Evolutionary conservation across 805 yeast genomes (phyloP).

Genomic region (Millerozyma acaciae): DNA sequence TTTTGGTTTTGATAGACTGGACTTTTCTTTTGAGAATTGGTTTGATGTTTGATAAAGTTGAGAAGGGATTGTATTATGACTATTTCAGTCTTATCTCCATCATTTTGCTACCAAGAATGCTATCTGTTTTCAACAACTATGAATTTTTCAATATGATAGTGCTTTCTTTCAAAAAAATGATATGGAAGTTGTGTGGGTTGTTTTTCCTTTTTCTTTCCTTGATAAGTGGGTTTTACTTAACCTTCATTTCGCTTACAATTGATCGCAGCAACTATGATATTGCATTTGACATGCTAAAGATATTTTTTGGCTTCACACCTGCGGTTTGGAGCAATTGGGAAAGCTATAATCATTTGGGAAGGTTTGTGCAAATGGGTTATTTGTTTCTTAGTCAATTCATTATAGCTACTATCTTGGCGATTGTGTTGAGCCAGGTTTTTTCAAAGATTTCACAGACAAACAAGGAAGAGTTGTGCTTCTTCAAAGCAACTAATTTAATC

Average conservation of each 20-base stretch:
- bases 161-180: constrained; percentile 49
- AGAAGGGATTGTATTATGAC: constrained; percentile 22
- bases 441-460: constrained; percentile 29
- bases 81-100: constrained; percentile 44
- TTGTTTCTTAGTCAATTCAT: constrained; percentile 53
- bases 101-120: constrained; percentile 45
- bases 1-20: constrained; percentile 35
- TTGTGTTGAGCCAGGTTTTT: constrained; percentile 45
- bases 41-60: constrained; percentile 11
- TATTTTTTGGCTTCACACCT: constrained; percentile 57
- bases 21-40: constrained; percentile 24
- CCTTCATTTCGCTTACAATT: constrained; percentile 46
- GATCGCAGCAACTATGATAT: constrained; percentile 41
- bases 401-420: constrained; percentile 51
- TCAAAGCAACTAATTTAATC: constrained; percentile 35
- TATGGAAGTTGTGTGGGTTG: constrained; percentile 46
- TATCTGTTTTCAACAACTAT: constrained; percentile 48
- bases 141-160: constrained; percentile 50
- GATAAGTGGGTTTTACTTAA: constrained; percentile 52
- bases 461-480: constrained; percentile 38
- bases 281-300: constrained; percentile 48
- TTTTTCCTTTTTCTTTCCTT: constrained; percentile 47
- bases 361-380: constrained; percentile 45
- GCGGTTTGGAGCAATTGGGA: constrained; percentile 58
- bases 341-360: constrained; percentile 44